These are phyloP conservation scores for Boletus vermiculosoides DNA, from an alignment of 768 basidiomycete genomes.

Conservation along the genomic window DNA sequence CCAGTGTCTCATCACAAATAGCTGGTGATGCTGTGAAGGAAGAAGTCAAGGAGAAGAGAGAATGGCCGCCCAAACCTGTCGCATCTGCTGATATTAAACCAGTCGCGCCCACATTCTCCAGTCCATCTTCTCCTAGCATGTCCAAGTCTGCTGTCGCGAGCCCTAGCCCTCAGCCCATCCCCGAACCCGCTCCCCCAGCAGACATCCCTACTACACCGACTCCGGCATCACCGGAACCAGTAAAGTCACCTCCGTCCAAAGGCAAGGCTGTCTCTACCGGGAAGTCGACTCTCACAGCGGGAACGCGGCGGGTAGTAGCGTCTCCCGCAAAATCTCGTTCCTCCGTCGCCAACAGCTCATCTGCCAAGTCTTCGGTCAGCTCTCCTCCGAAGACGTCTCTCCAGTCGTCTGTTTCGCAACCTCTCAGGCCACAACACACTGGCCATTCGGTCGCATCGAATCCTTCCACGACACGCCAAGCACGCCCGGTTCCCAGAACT, in stretches of 20 bases:
- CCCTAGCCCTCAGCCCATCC: conserved; percentile 35
- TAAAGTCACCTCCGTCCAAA: conserved; percentile 22
- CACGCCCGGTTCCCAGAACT: conserved; percentile 27
- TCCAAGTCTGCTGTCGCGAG: conserved; percentile 21
- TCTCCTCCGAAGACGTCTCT: conserved; percentile 33
- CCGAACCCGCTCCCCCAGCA: conserved; percentile 20
- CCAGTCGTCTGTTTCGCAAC: conserved; percentile 37
- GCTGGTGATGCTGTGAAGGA: conserved; percentile 65
- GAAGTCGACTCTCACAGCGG: conserved; percentile 26
- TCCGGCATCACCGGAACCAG: conserved; percentile 21
- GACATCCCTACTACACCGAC: conserved; percentile 21
- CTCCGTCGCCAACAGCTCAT: conserved; percentile 16
- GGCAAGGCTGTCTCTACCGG: conserved; percentile 13
- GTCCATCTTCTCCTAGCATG: conserved; percentile 26
- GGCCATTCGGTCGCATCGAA: conserved; percentile 41
- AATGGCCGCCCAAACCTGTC: conserved; percentile 67
- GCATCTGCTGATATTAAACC: conserved; percentile 36
- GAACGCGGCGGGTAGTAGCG: conserved; percentile 14
- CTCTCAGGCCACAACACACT: conserved; percentile 40
- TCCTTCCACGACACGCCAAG: conserved; percentile 27
- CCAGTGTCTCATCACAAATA: conserved; percentile 64
- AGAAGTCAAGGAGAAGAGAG: conserved; percentile 67
- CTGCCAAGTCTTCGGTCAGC: conserved; percentile 20
- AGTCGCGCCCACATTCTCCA: conserved; percentile 35
- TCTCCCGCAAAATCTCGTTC: conserved; percentile 34